Evolutionary conservation across 768 basidiomycete genomes (phyloP).

Genomic region (Paxillus rubicundulus): DNA sequence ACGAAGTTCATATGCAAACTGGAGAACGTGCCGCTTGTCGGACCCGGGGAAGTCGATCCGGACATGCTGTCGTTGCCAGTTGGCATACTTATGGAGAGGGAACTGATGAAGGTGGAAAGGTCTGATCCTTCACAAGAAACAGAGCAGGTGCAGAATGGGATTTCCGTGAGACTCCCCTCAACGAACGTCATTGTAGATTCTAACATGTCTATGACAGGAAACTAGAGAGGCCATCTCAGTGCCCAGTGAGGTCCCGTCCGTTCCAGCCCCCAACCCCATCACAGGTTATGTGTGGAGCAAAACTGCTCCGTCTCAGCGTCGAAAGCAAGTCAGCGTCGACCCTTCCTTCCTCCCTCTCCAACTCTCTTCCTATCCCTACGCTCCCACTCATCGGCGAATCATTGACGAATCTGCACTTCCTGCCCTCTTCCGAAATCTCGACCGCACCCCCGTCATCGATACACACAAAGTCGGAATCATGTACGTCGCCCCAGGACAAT

Average conservation of each 20-base stretch:
- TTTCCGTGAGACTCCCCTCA: conserved; percentile 9
- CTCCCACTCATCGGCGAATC: conserved; percentile 39
- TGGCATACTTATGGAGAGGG: conserved; percentile 68
- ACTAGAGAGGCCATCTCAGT: conserved; percentile 13
- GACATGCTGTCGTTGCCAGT: conserved; percentile 73
- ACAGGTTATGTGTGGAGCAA: conserved; percentile 89
- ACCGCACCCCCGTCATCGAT: conserved; percentile 91
- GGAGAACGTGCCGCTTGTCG: conserved; percentile 86
- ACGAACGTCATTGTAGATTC: background rate
- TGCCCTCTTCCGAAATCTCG: conserved; percentile 64
- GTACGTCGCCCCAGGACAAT: conserved; percentile 93
- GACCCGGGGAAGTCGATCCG: conserved; percentile 80
- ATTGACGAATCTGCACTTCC: conserved; percentile 55
- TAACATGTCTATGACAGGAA: conserved; percentile 21
- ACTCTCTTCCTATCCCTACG: conserved; percentile 68
- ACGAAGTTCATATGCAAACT: conserved; percentile 80
- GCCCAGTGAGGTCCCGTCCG: conserved; percentile 8
- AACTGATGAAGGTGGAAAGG: conserved; percentile 34
- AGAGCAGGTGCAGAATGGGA: background rate
- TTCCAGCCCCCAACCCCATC: conserved; percentile 62
- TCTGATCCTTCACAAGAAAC: conserved; percentile 24
- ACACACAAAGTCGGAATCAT: conserved; percentile 95
- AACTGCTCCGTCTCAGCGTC: conserved; percentile 81
- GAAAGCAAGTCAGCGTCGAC: conserved; percentile 82
- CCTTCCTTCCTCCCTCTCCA: conserved; percentile 86